Base-by-base conservation (phyloP, 176 grass and related monocot genomes). In the Pharus latifolius region DNA sequence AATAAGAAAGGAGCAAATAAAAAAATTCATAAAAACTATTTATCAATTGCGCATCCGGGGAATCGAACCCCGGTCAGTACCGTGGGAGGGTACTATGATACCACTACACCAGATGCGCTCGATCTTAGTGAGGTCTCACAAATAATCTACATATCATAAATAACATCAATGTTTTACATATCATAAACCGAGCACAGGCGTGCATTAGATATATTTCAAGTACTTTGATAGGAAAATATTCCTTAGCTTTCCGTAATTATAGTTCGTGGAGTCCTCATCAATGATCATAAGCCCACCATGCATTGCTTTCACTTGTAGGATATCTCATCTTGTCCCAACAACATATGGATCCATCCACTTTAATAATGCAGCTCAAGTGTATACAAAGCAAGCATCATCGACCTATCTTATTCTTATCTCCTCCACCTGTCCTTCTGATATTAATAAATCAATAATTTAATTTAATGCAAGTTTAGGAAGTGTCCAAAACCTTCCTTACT, bases 21-120 rank as follows among this genome's bases (percentile, higher is more conserved):
- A n/a, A n/a, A n/a, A n/a, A n/a, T n/a, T n/a, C n/a, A n/a, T n/a
- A n/a, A n/a, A n/a, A n/a, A n/a, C n/a, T n/a, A n/a, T n/a, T n/a
- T n/a, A n/a, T n/a, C n/a, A n/a, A n/a, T n/a, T 91, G 80, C 84
- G 84, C 84, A 87, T 91, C 84, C 84, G 42, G 84, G 80, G 84
- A 91, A 91, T 87, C 88, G 88, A 91, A 91, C 84, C 80, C 84
- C 41, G 88, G 88, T 91, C 84, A 91, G 84, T 86, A 88, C 85
- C 85, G 85, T 88, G 89, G 89, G 89, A 88, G 85, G 82, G 85
- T 92, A 92, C 90, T 92, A 92, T 92, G 85, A 88, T 85, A 88
- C 82, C 81, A 83, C 90, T 88, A 92, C 85, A 88, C 90, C 85
- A 92, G 85, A 88, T 92, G 89, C 89, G 89, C 84, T 38, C n/a